Base-by-base conservation (phyloP, 345 rosid genomes). In the Excoecaria cochinchinensis region DNA sequence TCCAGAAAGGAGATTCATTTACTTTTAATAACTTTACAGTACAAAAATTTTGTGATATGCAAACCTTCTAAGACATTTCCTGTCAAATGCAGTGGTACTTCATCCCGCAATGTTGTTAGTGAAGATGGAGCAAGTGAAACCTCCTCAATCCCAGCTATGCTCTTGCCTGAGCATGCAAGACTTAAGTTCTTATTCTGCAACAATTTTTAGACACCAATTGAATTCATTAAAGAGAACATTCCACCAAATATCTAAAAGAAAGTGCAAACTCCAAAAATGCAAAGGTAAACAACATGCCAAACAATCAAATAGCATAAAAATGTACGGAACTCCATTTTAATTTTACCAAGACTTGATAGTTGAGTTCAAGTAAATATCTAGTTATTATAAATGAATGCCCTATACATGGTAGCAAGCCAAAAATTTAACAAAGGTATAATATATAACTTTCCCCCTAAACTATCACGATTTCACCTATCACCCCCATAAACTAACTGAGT, bases 161-260 rank as follows among this genome's bases (percentile, higher is more conserved):
- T 46, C 69, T 75, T 74, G n/a, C 81, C 61, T 9, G 74, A 68
- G 17, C 75, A 64, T 72, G 62, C 38, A 42, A 83, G 55, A 73
- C 81, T 75, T 74, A 83, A 73, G 75, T 68, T 76, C 67, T 81
- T 82, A 73, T 72, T 85, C 90, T 89, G 88, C 80, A 85, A 31
- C 31, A 76, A 67, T 66, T 76, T 61, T 71, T 47, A 85, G 25
- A 56, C 21, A 56, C 24, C 60, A 56, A 63, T 63, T 38, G 44
- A 31, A 39, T 2, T 8, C 59, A 76, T 77, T 72, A 80, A 72
- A 39, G 73, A 47, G 12, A 36, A 39, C 48, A 47, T 24, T 65
- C 13, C 79, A 57, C 77, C 46, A 15, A n/a, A 39, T 80, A 50
- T 56, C 47, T 13, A 7, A 22, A 67, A n/a, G 14, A 47, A 69